These are phyloP conservation scores for Spiromastix sp. DNA, from an alignment of 2,329 filamentous ascomycete species.

Conservation along the genomic window DNA sequence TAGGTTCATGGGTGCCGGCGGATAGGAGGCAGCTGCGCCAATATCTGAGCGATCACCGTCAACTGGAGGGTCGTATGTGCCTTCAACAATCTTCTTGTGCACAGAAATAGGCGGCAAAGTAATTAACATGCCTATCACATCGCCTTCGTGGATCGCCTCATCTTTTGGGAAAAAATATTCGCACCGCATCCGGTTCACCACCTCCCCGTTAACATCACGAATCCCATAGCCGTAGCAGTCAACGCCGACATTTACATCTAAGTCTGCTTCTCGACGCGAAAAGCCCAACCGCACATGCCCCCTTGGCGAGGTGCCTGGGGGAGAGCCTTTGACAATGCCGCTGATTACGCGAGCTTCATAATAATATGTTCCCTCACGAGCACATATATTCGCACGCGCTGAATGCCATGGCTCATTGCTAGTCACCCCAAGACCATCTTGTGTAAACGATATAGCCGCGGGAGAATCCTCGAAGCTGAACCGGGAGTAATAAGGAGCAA, in stretches of 20 bases:
- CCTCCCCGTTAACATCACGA: constrained; percentile 80
- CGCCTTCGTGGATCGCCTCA: constrained; percentile 74
- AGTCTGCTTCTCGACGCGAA: constrained; percentile 35
- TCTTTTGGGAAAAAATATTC: constrained; percentile 75
- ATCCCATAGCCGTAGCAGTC: constrained; percentile 95
- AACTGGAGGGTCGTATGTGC: constrained; percentile 76
- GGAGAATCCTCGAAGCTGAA: constrained; percentile 91
- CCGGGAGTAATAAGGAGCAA: constrained; percentile 69
- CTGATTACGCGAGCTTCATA: constrained; percentile 87
- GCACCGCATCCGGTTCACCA: constrained; percentile 87
- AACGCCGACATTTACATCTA: constrained; percentile 57
- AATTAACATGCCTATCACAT: constrained; percentile 90
- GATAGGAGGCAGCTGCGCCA: constrained; percentile 19
- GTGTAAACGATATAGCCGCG: constrained; percentile 72
- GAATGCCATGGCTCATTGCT: constrained; percentile 91
- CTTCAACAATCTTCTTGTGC: constrained; percentile 79
- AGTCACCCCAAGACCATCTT: constrained; percentile 64
- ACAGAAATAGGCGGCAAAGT: constrained; percentile 74
- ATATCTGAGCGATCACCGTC: constrained; percentile 38
- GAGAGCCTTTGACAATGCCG: constrained; percentile 39
- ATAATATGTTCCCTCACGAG: constrained; percentile 81
- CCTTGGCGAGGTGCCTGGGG: constrained; percentile 18
- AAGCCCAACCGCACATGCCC: constrained; percentile 41
- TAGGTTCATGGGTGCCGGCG: constrained; percentile 61
- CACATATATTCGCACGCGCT: constrained; percentile 79